Evolutionary conservation across 495 filamentous ascomycete genomes (phyloP).

Genomic region (Clavariopsis aquatica): DNA sequence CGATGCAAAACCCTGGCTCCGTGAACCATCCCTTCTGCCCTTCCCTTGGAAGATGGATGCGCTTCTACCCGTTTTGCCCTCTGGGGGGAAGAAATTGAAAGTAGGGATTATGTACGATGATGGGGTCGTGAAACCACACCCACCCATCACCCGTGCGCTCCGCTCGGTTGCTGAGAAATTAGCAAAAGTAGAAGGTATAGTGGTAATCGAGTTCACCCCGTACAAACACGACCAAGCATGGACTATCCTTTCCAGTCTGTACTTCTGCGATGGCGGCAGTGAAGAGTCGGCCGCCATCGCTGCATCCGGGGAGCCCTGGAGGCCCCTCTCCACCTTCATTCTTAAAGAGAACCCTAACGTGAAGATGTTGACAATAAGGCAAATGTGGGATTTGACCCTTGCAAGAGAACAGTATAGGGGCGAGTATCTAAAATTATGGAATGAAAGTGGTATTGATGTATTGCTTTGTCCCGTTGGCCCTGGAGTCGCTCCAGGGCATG

Average conservation of each 20-base stretch:
- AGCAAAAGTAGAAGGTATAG: constrained; percentile 50
- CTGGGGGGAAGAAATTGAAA: constrained; percentile 50
- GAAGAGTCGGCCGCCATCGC: constrained; percentile 53
- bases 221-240: constrained; percentile 50
- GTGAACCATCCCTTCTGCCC: constrained; percentile 59
- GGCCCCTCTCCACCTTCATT: constrained; percentile 54
- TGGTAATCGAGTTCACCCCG: constrained; percentile 66
- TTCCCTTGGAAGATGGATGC: constrained; percentile 57
- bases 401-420: constrained; percentile 59
- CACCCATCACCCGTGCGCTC: constrained; percentile 64
- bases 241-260: constrained; percentile 49
- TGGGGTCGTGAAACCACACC: constrained; percentile 68
- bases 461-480: constrained; percentile 67
- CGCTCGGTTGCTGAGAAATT: constrained; percentile 57
- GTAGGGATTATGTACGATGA: constrained; percentile 73
- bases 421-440: constrained; percentile 62
- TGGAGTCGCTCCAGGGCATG: constrained; percentile 60
- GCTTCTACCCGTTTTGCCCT: background rate
- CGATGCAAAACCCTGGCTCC: constrained; percentile 61
- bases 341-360: constrained; percentile 50
- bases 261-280: constrained; percentile 57
- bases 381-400: constrained; percentile 46
- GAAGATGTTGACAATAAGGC: constrained; percentile 9
- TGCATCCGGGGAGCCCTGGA: constrained; percentile 58
- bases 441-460: constrained; percentile 60